phyloP scores from a whole-genome alignment of 2,329 filamentous ascomycete species.

The Dothidotthia symphoricarpi region DNA sequence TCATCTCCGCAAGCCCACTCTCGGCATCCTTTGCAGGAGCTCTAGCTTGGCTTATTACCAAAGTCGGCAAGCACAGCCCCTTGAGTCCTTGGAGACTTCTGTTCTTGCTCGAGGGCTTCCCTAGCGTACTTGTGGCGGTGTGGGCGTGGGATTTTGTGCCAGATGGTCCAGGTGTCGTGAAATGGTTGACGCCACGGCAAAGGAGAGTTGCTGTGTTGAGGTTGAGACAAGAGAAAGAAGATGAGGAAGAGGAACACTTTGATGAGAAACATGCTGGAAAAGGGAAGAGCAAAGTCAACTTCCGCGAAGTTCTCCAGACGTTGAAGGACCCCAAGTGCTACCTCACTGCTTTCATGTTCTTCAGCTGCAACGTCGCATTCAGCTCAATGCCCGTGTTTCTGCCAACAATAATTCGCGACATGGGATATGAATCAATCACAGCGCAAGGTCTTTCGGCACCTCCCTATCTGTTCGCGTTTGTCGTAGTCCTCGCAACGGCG shows the following conservation, averaged over 20 bases:
- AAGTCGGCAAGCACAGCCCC: slow-evolving; percentile 61
- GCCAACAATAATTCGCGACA: slow-evolving; percentile 71
- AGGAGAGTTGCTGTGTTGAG: slow-evolving; percentile 68
- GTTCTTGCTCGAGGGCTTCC: slow-evolving; percentile 82
- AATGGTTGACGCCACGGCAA: slow-evolving; percentile 46
- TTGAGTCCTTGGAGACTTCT: slow-evolving; percentile 83
- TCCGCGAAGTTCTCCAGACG: slow-evolving; percentile 58
- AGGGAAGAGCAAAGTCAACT: slow-evolving; percentile 47
- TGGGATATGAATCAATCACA: slow-evolving; percentile 68
- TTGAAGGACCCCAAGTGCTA: slow-evolving; percentile 68
- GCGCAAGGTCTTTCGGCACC: slow-evolving; percentile 79
- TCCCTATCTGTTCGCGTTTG: slow-evolving; percentile 75
- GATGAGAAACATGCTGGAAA: slow-evolving; percentile 17
- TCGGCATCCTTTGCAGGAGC: slow-evolving; percentile 70
- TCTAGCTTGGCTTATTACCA: slow-evolving; percentile 75
- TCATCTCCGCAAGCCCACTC: slow-evolving; percentile 70
- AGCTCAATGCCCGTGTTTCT: slow-evolving; percentile 84
- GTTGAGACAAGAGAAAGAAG: slow-evolving; percentile 55
- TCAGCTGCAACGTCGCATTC: slow-evolving; percentile 85
- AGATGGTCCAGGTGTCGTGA: slow-evolving; percentile 60
- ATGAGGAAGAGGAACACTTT: slow-evolving; percentile 31
- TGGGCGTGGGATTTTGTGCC: slow-evolving; percentile 74
- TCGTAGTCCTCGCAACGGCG: slow-evolving; percentile 68
- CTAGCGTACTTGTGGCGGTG: slow-evolving; percentile 71
- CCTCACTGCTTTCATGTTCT: slow-evolving; percentile 78